These are phyloP conservation scores for Solanum etuberosum DNA, from an alignment of 257 asterid genomes.

Conservation along the genomic window DNA sequence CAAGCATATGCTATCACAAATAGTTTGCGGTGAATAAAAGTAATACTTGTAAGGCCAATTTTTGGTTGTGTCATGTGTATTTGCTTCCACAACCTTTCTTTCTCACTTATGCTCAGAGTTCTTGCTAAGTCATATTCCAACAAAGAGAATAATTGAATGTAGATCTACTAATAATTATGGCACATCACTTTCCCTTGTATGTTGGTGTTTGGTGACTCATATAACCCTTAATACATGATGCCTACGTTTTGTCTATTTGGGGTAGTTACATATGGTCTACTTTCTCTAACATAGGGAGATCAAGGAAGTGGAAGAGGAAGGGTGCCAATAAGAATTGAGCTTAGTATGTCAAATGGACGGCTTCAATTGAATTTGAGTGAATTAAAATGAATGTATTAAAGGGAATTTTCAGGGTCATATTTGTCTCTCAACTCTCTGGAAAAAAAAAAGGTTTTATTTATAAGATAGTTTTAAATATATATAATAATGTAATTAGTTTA, in stretches of 20 bases:
- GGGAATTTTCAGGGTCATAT: too few relatives aligned
- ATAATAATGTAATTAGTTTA: too few relatives aligned
- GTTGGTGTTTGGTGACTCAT: neutral
- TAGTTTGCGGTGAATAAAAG: neutral
- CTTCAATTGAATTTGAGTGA: neutral
- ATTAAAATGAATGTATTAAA: neutral
- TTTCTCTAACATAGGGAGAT: neutral
- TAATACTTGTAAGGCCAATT: neutral
- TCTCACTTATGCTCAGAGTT: neutral
- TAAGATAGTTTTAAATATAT: too few relatives aligned
- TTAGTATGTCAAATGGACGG: neutral
- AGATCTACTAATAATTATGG: neutral
- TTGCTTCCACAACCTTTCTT: neutral
- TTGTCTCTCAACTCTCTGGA: neutral
- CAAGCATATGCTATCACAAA: neutral
- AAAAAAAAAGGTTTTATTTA: too few relatives aligned
- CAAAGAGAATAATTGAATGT: neutral
- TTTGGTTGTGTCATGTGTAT: neutral
- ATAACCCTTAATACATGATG: neutral
- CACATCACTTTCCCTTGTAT: neutral
- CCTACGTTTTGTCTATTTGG: neutral
- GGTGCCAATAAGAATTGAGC: neutral
- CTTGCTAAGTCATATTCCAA: neutral
- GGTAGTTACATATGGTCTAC: neutral
- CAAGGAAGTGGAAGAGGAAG: neutral